Conservation (phyloP, 1,284 basidiomycete species). For the Ceratobasidium sp. region DNA sequence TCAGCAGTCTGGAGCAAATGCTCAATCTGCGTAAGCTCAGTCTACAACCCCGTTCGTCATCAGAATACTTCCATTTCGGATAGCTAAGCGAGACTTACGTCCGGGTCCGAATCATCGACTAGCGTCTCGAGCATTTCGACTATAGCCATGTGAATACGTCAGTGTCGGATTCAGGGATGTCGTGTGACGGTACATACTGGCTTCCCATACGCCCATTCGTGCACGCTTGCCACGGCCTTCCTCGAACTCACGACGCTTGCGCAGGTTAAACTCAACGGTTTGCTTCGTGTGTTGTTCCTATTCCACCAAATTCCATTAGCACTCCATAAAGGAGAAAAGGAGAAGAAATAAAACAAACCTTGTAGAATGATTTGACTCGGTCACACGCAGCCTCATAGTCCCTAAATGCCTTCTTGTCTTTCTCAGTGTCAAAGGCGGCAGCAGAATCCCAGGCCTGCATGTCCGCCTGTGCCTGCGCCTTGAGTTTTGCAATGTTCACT, state of each 20-base stretch:
- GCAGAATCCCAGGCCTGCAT: constrained; percentile 62
- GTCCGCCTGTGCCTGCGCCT: constrained; percentile 41
- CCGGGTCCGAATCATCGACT: constrained; percentile 89
- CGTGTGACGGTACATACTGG: constrained; percentile 56
- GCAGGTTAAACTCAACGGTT: constrained; percentile 84
- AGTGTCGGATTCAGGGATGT: not conserved
- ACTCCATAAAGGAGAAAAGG: not conserved
- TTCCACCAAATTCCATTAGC: constrained; percentile 4
- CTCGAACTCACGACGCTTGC: constrained; percentile 77
- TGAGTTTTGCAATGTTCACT: constrained; percentile 54
- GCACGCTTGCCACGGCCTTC: constrained; percentile 63
- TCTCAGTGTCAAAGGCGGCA: constrained; percentile 75
- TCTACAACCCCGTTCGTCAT: constrained; percentile 57
- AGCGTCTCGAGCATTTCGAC: constrained; percentile 88
- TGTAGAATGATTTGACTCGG: constrained; percentile 87
- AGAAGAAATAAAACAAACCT: constrained; percentile 53
- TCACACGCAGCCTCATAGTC: constrained; percentile 73
- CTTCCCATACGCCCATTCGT: constrained; percentile 86
- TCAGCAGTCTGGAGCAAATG: constrained; percentile 93
- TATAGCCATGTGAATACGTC: constrained; percentile 6
- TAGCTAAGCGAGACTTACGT: constrained; percentile 59
- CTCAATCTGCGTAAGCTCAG: constrained; percentile 84
- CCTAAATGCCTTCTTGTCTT: constrained; percentile 72
- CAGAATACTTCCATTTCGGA: not conserved
- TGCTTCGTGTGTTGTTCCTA: constrained; percentile 69